phyloP scores from a whole-genome alignment of 148 eudicot genomes.

The Cornus controversa region DNA sequence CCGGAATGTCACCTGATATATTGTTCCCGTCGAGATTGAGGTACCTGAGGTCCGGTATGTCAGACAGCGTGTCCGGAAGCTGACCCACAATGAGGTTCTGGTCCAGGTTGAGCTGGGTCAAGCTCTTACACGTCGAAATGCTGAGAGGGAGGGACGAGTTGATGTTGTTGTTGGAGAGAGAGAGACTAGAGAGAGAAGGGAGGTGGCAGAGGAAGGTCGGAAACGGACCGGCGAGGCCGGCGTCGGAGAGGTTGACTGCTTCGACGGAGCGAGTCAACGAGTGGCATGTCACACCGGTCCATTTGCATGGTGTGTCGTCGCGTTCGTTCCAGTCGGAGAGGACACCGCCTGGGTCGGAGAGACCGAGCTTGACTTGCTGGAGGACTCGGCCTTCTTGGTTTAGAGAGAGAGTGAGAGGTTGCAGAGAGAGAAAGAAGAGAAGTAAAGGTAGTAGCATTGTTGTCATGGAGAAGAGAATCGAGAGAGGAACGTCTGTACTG shows the following conservation, averaged over 20 bases:
- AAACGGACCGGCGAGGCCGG: slow-evolving; percentile 36
- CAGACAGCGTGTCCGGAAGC: slow-evolving; percentile 30
- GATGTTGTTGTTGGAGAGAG: slow-evolving; percentile 34
- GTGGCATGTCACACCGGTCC: slow-evolving; percentile 46
- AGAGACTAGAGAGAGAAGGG: slow-evolving; percentile 33
- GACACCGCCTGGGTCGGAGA: slow-evolving; percentile 21
- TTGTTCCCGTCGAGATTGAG: slow-evolving; percentile 32
- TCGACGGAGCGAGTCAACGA: slow-evolving; percentile 13
- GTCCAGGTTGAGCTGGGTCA: slow-evolving; percentile 29
- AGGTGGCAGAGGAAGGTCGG: slow-evolving; percentile 41
- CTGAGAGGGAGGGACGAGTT: slow-evolving; percentile 32
- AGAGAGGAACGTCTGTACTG: not conserved
- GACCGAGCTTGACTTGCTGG: slow-evolving; percentile 13
- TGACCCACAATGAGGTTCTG: slow-evolving; percentile 35
- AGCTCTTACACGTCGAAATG: slow-evolving; percentile 28
- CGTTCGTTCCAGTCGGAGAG: slow-evolving; percentile 32
- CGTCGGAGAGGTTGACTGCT: slow-evolving; percentile 25
- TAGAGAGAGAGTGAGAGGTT: slow-evolving; percentile 10
- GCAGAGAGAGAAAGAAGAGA: slow-evolving; percentile 3
- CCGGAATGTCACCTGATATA: slow-evolving; percentile 39
- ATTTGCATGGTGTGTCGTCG: slow-evolving; percentile 43
- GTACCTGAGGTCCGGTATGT: slow-evolving; percentile 11
- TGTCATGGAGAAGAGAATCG: not conserved
- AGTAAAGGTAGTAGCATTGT: not conserved
- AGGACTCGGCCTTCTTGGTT: slow-evolving; percentile 45